Percentiles rank a stretch among this genome's conserved stretches.
These are phyloP conservation scores for Lachnellula suecica DNA, from an alignment of 2,329 filamentous ascomycete genomes.

Conservation along the genomic window DNA sequence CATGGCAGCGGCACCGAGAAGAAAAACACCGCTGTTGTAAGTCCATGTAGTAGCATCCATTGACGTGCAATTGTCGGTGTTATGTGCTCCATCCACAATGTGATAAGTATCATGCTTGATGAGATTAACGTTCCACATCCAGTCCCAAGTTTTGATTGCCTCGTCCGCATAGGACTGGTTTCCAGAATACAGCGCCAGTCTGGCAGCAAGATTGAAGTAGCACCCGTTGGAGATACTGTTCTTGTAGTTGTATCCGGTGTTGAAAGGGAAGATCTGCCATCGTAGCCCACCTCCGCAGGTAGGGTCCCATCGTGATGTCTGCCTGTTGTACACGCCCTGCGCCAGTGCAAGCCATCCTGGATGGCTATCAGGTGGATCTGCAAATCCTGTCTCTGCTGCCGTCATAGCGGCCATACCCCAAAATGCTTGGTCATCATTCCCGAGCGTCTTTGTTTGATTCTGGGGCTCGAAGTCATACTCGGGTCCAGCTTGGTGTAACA, in stretches of 20 bases:
- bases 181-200: conserved; percentile 72
- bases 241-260: conserved; percentile 78
- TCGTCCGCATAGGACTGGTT: conserved; percentile 76
- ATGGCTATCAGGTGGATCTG: conserved; percentile 49
- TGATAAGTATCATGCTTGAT: conserved; percentile 53
- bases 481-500: conserved; percentile 72
- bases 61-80: conserved; percentile 54
- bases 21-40: conserved; percentile 68
- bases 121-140: conserved; percentile 57
- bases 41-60: conserved; percentile 65
- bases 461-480: conserved; percentile 75
- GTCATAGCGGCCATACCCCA: conserved; percentile 71
- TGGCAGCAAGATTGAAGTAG: conserved; percentile 61
- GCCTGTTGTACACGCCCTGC: conserved; percentile 78
- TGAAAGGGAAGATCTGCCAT: conserved; percentile 84
- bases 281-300: conserved; percentile 72
- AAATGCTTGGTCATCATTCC: conserved; percentile 74
- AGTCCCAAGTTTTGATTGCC: conserved; percentile 73
- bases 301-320: conserved; percentile 70
- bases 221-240: conserved; percentile 62
- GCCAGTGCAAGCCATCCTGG: conserved; percentile 71
- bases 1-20: conserved; percentile 53
- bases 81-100: conserved; percentile 61
- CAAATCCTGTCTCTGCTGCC: conserved; percentile 66
- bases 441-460: conserved; percentile 59